Conservation (phyloP, 2,329 filamentous ascomycete species). For the Fusarium hainanense region DNA sequence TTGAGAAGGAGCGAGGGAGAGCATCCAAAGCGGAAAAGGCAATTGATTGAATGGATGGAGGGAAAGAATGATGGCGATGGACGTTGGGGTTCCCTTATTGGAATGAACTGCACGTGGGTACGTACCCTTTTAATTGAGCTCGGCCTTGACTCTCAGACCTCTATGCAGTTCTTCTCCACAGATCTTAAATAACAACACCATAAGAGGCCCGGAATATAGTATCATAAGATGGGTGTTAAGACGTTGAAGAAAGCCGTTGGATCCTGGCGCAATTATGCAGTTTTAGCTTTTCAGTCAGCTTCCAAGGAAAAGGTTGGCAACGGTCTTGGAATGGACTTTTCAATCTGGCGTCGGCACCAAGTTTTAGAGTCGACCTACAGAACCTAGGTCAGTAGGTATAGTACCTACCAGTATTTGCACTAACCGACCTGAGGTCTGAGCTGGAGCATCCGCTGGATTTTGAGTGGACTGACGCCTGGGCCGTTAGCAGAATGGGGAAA, state of each 20-base stretch:
- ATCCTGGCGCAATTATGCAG: background rate
- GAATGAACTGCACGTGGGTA: conserved; percentile 20
- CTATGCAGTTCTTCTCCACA: conserved; percentile 20
- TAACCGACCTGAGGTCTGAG: background rate
- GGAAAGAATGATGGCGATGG: conserved; percentile 31
- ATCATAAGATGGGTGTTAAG: background rate
- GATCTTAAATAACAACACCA: background rate
- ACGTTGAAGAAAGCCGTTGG: background rate
- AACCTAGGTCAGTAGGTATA: background rate
- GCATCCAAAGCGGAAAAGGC: conserved; percentile 24
- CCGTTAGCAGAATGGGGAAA: conserved; percentile 33
- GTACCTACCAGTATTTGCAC: background rate
- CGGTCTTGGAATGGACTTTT: conserved; percentile 19
- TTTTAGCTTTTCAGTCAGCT: background rate
- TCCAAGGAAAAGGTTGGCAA: background rate
- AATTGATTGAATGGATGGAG: conserved; percentile 19
- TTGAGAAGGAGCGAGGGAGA: conserved; percentile 9
- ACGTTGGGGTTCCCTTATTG: conserved; percentile 27
- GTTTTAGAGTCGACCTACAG: background rate
- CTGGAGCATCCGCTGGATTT: conserved; percentile 9
- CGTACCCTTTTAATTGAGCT: conserved; percentile 38
- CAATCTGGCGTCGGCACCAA: conserved; percentile 9
- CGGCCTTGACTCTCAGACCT: conserved; percentile 16
- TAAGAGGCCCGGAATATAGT: background rate
- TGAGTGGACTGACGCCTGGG: conserved; percentile 11